phyloP scores from a whole-genome alignment of 2,329 filamentous ascomycete species.

The Venturia oleaginea region DNA sequence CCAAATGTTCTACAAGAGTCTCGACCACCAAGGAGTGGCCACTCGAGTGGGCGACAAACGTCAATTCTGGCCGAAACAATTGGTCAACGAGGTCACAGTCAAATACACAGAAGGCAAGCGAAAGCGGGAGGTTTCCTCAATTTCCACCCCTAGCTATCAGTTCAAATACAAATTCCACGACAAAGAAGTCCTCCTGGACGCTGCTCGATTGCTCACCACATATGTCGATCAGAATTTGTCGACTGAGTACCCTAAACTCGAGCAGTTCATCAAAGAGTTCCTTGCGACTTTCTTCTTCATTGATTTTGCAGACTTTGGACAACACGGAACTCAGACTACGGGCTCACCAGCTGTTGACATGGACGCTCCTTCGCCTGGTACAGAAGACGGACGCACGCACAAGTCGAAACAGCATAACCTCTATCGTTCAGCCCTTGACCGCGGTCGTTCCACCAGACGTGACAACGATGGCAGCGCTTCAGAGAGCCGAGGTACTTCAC shows the following conservation, averaged over 20 bases:
- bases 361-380: slow-evolving; percentile 35
- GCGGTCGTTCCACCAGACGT: slow-evolving; percentile 33
- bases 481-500: slow-evolving; percentile 80
- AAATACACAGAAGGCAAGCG: slow-evolving; percentile 87
- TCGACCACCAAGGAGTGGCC: slow-evolving; percentile 92
- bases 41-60: slow-evolving; percentile 87
- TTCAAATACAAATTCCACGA: slow-evolving; percentile 64
- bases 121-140: slow-evolving; percentile 49
- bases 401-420: slow-evolving; percentile 69
- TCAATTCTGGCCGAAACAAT: slow-evolving; percentile 78
- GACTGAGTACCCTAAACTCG: slow-evolving; percentile 35
- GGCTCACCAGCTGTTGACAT: slow-evolving; percentile 7
- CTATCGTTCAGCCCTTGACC: slow-evolving; percentile 74
- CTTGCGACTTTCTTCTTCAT: slow-evolving; percentile 42
- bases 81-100: slow-evolving; percentile 83
- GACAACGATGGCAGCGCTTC: slow-evolving; percentile 76
- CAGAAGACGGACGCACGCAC: slow-evolving; percentile 58
- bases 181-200: slow-evolving; percentile 43
- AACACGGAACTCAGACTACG: neutral
- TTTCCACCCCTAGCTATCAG: slow-evolving; percentile 57
- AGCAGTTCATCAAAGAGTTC: slow-evolving; percentile 41
- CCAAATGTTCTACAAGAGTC: slow-evolving; percentile 87
- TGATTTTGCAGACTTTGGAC: slow-evolving; percentile 46
- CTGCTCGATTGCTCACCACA: slow-evolving; percentile 35
- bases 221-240: slow-evolving; percentile 34